phyloP scores from a whole-genome alignment of 1,139 yeast genomes.

The Pichia sp. region DNA sequence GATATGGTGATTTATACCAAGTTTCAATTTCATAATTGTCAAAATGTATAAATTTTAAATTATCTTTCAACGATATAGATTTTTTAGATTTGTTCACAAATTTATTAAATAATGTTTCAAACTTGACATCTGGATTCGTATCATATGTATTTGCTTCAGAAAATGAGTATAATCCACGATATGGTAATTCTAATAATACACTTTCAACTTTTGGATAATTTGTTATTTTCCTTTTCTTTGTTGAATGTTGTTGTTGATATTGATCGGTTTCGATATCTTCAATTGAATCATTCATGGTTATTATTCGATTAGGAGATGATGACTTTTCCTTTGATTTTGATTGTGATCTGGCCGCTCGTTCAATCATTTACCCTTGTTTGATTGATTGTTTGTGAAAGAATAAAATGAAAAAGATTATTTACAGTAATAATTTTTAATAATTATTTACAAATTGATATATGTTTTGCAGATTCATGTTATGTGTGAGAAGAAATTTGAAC shows the following conservation, averaged over 20 bases:
- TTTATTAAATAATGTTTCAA: constrained; percentile 43
- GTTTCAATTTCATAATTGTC: constrained; percentile 72
- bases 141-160: constrained; percentile 55
- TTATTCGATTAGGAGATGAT: background rate
- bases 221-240: background rate
- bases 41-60: constrained; percentile 48
- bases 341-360: background rate
- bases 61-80: constrained; percentile 25
- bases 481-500: too few species aligned
- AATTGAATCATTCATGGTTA: background rate
- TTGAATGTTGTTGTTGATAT: background rate
- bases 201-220: constrained; percentile 21
- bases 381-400: too few species aligned
- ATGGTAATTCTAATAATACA: constrained; percentile 45
- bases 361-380: background rate
- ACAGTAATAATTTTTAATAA: too few species aligned
- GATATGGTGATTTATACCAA: constrained; percentile 93
- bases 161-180: constrained; percentile 54
- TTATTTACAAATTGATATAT: too few species aligned
- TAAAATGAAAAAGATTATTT: too few species aligned
- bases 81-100: constrained; percentile 30
- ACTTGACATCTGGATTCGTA: constrained; percentile 53
- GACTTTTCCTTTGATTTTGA: background rate
- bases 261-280: background rate
- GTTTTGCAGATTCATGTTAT: too few species aligned